These are phyloP conservation scores for Cladosporium sp. DNA, from an alignment of 2,329 filamentous ascomycete species.

Conservation along the genomic window DNA sequence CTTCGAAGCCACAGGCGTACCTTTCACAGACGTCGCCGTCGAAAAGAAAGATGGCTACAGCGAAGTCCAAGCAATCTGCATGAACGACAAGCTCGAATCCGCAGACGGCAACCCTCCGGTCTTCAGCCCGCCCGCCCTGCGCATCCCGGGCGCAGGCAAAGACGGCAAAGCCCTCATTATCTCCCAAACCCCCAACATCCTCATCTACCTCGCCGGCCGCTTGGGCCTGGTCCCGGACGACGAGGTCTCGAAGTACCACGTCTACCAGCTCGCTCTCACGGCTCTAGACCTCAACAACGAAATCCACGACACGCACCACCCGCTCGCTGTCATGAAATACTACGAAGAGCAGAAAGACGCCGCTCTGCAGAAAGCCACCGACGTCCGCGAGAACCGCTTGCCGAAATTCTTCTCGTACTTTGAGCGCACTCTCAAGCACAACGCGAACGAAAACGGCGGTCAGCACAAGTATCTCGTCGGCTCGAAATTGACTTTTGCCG, in stretches of 20 bases:
- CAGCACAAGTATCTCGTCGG: slow-evolving; percentile 68
- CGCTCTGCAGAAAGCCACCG: slow-evolving; percentile 57
- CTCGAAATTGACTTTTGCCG: slow-evolving; percentile 67
- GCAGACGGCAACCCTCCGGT: slow-evolving; percentile 61
- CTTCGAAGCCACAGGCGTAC: slow-evolving; percentile 67
- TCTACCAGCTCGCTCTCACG: slow-evolving; percentile 68
- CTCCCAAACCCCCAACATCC: slow-evolving; percentile 71
- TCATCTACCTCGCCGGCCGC: slow-evolving; percentile 67
- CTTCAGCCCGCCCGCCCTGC: slow-evolving; percentile 68
- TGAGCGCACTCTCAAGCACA: slow-evolving; percentile 63
- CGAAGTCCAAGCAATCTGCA: slow-evolving; percentile 53
- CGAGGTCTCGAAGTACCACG: slow-evolving; percentile 54
- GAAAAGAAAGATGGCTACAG: slow-evolving; percentile 53
- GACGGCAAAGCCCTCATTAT: slow-evolving; percentile 62
- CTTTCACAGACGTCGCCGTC: slow-evolving; percentile 65
- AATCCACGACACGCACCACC: slow-evolving; percentile 75
- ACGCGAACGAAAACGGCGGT: slow-evolving; percentile 56
- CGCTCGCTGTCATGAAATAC: slow-evolving; percentile 59
- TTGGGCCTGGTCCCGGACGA: slow-evolving; percentile 59
- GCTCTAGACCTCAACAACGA: slow-evolving; percentile 73
- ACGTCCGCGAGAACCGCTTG: slow-evolving; percentile 63
- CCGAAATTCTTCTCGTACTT: slow-evolving; percentile 75
- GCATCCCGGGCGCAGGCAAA: slow-evolving; percentile 49
- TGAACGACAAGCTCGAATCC: slow-evolving; percentile 40
- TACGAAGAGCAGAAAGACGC: slow-evolving; percentile 78